These are phyloP conservation scores for Beauveria medogensis DNA, from an alignment of 2,329 filamentous ascomycete species.

Conservation along the genomic window DNA sequence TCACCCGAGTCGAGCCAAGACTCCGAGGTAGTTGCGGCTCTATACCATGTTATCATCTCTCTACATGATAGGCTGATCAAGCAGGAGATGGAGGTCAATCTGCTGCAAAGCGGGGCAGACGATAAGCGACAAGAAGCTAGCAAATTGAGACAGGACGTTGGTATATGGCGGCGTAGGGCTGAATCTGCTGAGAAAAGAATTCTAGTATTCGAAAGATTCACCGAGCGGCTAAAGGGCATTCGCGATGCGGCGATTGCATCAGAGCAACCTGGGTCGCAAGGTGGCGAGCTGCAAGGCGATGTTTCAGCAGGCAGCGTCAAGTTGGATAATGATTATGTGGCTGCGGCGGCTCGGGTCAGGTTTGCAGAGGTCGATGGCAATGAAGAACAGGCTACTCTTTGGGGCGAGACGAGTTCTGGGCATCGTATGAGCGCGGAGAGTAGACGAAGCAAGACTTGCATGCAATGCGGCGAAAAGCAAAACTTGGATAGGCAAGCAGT, in stretches of 20 bases:
- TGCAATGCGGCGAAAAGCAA: background rate
- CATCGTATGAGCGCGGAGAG: background rate
- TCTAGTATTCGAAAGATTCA: constrained; percentile 38
- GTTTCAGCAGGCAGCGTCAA: background rate
- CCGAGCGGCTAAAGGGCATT: constrained; percentile 25
- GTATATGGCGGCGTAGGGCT: constrained; percentile 46
- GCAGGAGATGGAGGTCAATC: background rate
- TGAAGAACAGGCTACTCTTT: background rate
- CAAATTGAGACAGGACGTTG: constrained; percentile 19
- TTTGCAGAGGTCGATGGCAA: constrained; percentile 8
- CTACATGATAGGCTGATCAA: constrained; percentile 3
- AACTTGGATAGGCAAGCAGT: background rate
- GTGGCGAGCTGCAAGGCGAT: background rate
- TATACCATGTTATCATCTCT: background rate
- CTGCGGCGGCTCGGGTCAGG: constrained; percentile 4
- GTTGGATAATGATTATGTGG: constrained; percentile 4
- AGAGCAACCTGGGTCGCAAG: background rate
- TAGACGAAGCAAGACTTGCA: background rate
- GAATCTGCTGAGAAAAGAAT: constrained; percentile 47
- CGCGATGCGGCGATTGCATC: constrained; percentile 16
- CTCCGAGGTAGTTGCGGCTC: background rate
- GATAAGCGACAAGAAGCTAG: background rate
- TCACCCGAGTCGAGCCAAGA: background rate
- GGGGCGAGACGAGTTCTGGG: background rate
- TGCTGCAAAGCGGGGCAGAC: background rate